A percentile compares a stretch with the other conserved stretches of the same genome.
Conservation (phyloP, 164 flowering plant genomes). For the Stephania cephalantha region DNA sequence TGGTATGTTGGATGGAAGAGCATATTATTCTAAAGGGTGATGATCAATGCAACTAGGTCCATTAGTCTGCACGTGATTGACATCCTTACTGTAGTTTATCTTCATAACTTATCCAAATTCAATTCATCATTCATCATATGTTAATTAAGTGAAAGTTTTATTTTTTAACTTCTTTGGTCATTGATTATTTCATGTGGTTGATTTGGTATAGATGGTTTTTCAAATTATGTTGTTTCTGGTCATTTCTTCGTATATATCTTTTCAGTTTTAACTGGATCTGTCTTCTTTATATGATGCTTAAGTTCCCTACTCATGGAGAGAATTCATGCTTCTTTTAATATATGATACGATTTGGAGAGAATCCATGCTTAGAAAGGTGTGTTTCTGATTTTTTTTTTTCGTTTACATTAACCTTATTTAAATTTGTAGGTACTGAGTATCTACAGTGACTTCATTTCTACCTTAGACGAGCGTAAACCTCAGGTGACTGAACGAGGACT, state of each 20-base stretch:
- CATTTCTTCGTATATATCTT: no score
- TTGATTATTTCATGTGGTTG: neutral
- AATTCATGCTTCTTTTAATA: neutral
- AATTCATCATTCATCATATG: no score
- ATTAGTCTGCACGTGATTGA: no score
- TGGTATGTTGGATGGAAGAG: no score
- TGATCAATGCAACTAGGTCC: no score
- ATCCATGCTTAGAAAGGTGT: neutral
- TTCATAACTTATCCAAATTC: no score
- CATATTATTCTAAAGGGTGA: no score
- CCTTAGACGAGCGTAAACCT: slow-evolving; percentile 30
- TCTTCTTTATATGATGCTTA: neutral
- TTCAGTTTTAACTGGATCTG: no score
- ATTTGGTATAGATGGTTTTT: neutral
- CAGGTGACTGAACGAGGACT: slow-evolving; percentile 83
- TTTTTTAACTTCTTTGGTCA: no score
- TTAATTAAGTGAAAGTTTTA: no score
- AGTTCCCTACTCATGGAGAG: neutral
- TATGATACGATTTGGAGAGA: neutral
- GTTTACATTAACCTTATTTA: slow-evolving; percentile 6
- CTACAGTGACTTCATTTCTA: slow-evolving; percentile 56
- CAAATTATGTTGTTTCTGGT: neutral
- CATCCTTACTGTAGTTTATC: no score
- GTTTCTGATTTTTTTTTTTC: neutral
- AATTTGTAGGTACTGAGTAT: slow-evolving; percentile 50